Percentiles rank a stretch among this genome's conserved stretches.
Evolutionary conservation across 345 rosid species (phyloP).

Genomic region (Hibiscus mutabilis): DNA sequence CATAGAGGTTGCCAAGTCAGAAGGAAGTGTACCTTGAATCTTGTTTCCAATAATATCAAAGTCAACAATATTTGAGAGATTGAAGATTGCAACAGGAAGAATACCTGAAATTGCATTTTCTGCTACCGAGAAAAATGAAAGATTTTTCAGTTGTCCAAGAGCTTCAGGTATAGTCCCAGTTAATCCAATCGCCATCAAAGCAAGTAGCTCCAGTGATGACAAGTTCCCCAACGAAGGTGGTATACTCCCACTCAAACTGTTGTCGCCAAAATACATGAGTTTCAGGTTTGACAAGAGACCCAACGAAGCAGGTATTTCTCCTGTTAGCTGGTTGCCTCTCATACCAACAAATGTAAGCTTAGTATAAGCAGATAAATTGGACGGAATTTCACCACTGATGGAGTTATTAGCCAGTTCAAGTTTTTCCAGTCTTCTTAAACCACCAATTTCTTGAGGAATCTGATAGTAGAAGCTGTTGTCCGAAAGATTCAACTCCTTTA

Average conservation of each 20-base stretch:
- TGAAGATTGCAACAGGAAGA: neutral
- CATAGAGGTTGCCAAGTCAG: neutral
- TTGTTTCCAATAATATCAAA: neutral
- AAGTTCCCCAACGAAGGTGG: conserved; percentile 13
- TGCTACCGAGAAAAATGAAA: neutral
- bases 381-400: conserved; percentile 19
- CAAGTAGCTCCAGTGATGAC: neutral
- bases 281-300: neutral
- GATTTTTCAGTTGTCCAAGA: conserved; percentile 6
- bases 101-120: neutral
- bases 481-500: neutral
- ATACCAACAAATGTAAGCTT: neutral
- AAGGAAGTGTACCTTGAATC: neutral
- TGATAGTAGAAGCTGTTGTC: conserved; percentile 6
- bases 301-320: conserved; percentile 10
- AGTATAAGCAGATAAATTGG: conserved; percentile 4
- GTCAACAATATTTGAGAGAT: neutral
- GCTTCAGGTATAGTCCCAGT: conserved; percentile 5
- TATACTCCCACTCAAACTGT: neutral
- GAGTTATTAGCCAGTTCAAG: neutral
- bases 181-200: neutral
- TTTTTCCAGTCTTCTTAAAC: neutral
- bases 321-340: neutral
- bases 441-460: conserved; percentile 18
- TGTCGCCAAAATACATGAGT: neutral